Percentiles rank a stretch among this genome's conserved stretches.
These are phyloP conservation scores for Neocallimastix lanati DNA, from an alignment of 192 early-diverging fungal species.

Conservation along the genomic window DNA sequence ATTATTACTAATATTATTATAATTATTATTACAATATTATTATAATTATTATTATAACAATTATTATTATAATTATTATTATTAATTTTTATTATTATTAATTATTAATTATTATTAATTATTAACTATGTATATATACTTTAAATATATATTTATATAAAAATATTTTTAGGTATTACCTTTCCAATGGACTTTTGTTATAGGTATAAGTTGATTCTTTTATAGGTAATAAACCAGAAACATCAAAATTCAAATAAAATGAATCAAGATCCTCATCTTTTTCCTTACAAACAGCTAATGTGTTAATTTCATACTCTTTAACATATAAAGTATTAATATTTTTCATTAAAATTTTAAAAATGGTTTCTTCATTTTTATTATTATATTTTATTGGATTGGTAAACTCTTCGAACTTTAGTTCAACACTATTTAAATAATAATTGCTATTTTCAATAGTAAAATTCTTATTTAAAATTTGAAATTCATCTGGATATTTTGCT, in stretches of 20 bases:
- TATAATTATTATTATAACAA: too few relatives aligned
- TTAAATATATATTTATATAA: too few relatives aligned
- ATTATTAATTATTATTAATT: too few relatives aligned
- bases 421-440: too few relatives aligned
- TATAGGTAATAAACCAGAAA: neutral
- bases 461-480: neutral
- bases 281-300: neutral
- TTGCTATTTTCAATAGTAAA: neutral
- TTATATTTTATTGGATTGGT: neutral
- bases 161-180: neutral
- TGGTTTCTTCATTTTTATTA: neutral
- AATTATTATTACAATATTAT: too few relatives aligned
- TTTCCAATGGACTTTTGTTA: neutral
- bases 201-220: neutral
- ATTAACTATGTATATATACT: too few relatives aligned
- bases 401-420: neutral
- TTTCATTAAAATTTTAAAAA: neutral
- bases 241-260: neutral
- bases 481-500: neutral
- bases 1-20: too few relatives aligned
- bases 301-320: neutral
- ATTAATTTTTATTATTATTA: too few relatives aligned
- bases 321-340: neutral
- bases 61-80: too few relatives aligned
- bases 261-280: neutral